Percentiles rank a stretch among this genome's conserved stretches.
Evolutionary conservation across 306 rosid genomes (phyloP).

Genomic region (Quercus alba): DNA sequence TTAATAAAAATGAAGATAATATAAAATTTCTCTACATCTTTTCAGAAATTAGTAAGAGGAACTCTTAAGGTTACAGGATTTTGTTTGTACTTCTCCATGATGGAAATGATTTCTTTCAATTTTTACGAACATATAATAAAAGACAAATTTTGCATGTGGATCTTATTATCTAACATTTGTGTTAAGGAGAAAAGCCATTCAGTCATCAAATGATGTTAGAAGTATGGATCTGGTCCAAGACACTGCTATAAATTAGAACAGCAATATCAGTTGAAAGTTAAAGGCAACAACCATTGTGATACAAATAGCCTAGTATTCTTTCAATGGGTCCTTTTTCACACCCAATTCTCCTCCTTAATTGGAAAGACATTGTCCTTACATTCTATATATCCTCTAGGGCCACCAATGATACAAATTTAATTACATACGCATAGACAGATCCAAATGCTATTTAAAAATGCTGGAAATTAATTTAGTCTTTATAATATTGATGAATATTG

Average conservation of each 20-base stretch:
- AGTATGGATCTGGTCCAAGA: neutral
- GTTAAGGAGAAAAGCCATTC: neutral
- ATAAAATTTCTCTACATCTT: neutral
- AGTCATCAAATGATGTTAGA: neutral
- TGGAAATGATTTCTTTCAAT: neutral
- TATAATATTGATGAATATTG: neutral
- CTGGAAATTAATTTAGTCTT: neutral
- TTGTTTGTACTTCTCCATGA: neutral
- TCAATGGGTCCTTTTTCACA: neutral
- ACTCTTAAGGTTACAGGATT: neutral
- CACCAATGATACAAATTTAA: neutral
- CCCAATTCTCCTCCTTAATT: neutral
- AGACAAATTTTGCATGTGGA: neutral
- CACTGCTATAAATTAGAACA: neutral
- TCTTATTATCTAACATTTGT: too few relatives aligned
- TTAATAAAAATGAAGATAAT: neutral
- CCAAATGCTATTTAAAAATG: neutral
- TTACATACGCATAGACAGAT: neutral
- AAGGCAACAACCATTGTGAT: neutral
- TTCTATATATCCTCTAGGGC: neutral
- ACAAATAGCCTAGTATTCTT: neutral
- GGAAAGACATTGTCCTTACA: neutral
- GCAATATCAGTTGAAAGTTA: neutral
- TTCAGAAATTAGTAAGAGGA: neutral
- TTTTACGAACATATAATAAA: neutral